Conservation (phyloP, 805 yeast genomes). For the Ogataea methanolica region DNA sequence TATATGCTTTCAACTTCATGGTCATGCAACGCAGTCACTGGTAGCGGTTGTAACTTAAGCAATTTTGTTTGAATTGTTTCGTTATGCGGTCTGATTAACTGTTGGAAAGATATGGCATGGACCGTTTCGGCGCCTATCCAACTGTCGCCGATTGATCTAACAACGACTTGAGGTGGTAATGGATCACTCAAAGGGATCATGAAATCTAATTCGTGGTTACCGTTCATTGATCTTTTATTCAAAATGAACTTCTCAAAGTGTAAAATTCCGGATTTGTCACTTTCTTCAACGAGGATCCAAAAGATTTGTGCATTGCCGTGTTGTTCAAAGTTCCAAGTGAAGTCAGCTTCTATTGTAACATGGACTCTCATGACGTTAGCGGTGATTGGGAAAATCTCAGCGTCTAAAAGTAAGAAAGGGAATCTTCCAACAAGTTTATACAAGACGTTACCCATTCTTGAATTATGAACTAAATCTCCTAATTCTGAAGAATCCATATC, state of each 20-base stretch:
- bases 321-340: conserved; percentile 74
- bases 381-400: conserved; percentile 87
- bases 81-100: conserved; percentile 80
- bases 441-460: conserved; percentile 62
- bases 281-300: conserved; percentile 91
- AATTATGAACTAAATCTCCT: conserved; percentile 87
- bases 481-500: conserved; percentile 72
- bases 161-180: conserved; percentile 81
- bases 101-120: conserved; percentile 82
- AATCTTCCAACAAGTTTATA: conserved; percentile 61
- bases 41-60: conserved; percentile 78
- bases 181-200: conserved; percentile 91
- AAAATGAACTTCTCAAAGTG: conserved; percentile 81
- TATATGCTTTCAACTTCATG: conserved; percentile 65
- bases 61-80: conserved; percentile 82
- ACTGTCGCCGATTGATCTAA: conserved; percentile 72
- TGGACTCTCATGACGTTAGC: conserved; percentile 80
- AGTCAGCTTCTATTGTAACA: conserved; percentile 65
- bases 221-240: conserved; percentile 48
- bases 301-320: conserved; percentile 86
- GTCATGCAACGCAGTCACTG: conserved; percentile 74
- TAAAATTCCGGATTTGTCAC: conserved; percentile 64
- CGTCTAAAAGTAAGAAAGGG: conserved; percentile 70
- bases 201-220: conserved; percentile 73
- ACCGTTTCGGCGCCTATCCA: conserved; percentile 86